These are phyloP conservation scores for Candida xiaguanensis DNA, from an alignment of 805 yeast species.

Conservation along the genomic window DNA sequence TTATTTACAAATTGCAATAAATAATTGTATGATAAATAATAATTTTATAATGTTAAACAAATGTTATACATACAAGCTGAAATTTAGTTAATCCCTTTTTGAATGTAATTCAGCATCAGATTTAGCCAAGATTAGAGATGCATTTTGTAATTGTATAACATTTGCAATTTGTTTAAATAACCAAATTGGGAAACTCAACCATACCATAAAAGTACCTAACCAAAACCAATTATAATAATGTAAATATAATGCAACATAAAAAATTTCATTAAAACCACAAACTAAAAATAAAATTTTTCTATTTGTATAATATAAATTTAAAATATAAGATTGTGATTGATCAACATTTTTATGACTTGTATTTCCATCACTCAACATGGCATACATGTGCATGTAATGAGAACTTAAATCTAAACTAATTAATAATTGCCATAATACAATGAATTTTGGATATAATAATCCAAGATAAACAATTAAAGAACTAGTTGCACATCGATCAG, in stretches of 20 bases:
- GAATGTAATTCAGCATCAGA: constrained; percentile 56
- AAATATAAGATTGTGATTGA: constrained; percentile 62
- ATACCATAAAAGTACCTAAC: constrained; percentile 56
- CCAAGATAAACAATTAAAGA: constrained; percentile 86
- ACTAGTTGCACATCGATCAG: constrained; percentile 95
- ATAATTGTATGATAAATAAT: constrained; percentile 38
- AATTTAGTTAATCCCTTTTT: constrained; percentile 11
- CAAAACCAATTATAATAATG: constrained; percentile 61
- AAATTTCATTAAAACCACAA: constrained; percentile 90
- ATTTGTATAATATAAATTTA: constrained; percentile 84
- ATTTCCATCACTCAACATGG: constrained; percentile 77
- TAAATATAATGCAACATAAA: constrained; percentile 85
- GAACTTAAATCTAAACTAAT: constrained; percentile 85
- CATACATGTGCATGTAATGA: constrained; percentile 98
- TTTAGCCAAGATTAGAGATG: constrained; percentile 76
- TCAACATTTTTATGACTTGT: constrained; percentile 80
- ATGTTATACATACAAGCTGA: constrained; percentile 26
- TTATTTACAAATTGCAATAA: not conserved
- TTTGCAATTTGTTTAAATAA: constrained; percentile 86
- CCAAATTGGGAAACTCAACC: constrained; percentile 80
- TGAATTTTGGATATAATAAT: constrained; percentile 69
- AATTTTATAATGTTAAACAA: constrained; percentile 36
- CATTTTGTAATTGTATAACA: constrained; percentile 81
- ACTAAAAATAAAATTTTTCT: constrained; percentile 78
- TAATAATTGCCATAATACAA: constrained; percentile 73